Evolutionary conservation across 2,329 filamentous ascomycete species (phyloP), one percentile per base, ranked within the genome.

Genomic region (Fusarium sp.): DNA sequence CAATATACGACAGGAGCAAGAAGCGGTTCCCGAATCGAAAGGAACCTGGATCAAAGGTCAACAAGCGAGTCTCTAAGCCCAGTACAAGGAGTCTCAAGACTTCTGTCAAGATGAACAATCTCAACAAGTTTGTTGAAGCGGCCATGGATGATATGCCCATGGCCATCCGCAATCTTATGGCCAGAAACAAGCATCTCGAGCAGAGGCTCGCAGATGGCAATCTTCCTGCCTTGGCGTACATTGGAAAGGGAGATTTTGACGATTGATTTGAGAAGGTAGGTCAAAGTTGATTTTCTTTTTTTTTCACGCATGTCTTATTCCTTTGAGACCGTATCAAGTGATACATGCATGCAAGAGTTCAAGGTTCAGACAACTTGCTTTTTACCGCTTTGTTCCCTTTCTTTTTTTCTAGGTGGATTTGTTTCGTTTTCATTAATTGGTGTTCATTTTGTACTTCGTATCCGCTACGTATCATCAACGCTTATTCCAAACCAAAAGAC

Each of bases 151-250:
- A 57, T 15, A 59, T 76, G 69, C 76, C 76, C 27, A 67, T 76
- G 27, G 73, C 75, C 35, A 62, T 78, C 35, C 74, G 66, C 25
- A 78, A 78, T 32, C 63, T 78, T 37, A 47, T 67, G 15, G 30
- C 54, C 40, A 70, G 76, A 4, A 38, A 65, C 6, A 40, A 59
- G 47, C 50, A 70, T n/a, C 63, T 77, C 2, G 71, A 73, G 6
- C 43, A 35, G 14, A 71, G 47, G 35, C 63, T 78, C 10, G 25
- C 38, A 4, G 32, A 30, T 14, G 62, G 50, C 15, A 52, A 37
- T 11, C 32, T 76, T 59, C 72, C 43, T n/a, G 17, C 52, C 9
- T 66, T 58, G 38, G 47, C 66, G 22, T 62, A 72, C 17, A 25
- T 66, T 7, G 47, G 27, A 54, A 30, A 30, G 6, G 17, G 47